Base-by-base conservation (phyloP, 345 rosid genomes). In the Arabis hirsuta region DNA sequence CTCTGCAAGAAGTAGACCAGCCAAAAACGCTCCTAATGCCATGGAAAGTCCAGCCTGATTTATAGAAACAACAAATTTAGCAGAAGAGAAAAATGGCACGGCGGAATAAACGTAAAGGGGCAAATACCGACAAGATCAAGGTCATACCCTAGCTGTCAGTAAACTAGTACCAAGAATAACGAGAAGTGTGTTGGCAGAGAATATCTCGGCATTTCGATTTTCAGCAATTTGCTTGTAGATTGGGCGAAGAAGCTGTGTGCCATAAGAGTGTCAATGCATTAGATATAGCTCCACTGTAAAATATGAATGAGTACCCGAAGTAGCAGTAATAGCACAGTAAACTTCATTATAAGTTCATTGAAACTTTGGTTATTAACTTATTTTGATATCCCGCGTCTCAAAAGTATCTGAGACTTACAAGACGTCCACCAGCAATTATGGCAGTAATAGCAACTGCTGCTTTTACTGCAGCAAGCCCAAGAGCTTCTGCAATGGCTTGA, bases 1-100 rank as follows among this genome's bases (percentile, higher is more conserved):
- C 83, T 95, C 99, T 67, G 99, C 99, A 79, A 91, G 99, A 39
- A 95, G 96, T 79, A 95, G 83, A 78, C 99, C 99, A 68, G 99
- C 99, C 81, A 95, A 81, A 85, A 95, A 95, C 46, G 99, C 99
- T 73, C 97, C 99, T 69, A 95, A 71, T 32, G 99, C 97, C 99
- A 95, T 95, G 77, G 99, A 95, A 78, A 95, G 96, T 73, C 99
- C 99, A 76, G 99, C 99, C 99, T 95, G 84, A 65, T 78, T 69
- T 43, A 76, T 63, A 75, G 60, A 58, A 56, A 19, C 14, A 6
- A 53, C 9, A 64, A 47, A 36, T 19, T 62, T 59, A 72, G 57
- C 14, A 19, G 12, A 45, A 11, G 24, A 11, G 48, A 50, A 73
- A 10, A 56, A 13, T 24, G 53, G 60, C 26, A 38, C 55, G 29